phyloP scores from a whole-genome alignment of 306 rosid genomes.

The Castanospermum australe region DNA sequence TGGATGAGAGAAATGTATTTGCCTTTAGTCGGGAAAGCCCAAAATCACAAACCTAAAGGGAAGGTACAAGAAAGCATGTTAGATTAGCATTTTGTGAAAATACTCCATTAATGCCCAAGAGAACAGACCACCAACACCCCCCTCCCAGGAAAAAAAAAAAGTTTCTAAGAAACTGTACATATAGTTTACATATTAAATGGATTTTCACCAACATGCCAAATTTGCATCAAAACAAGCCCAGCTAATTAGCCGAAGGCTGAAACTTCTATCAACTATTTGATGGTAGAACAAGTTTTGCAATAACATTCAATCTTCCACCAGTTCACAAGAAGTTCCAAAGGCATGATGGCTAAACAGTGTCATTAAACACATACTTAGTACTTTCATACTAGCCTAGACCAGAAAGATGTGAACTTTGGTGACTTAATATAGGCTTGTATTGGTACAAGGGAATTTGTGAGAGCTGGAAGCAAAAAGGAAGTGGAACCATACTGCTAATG shows the following conservation, averaged over 20 bases:
- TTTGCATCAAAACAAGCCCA: not conserved
- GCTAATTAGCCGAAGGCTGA: not conserved
- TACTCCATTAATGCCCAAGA: not conserved
- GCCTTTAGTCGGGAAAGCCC: slow-evolving; percentile 91
- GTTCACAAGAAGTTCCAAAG: not conserved
- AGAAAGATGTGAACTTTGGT: not conserved
- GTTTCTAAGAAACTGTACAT: not conserved
- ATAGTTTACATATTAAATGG: not conserved
- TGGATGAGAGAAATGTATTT: slow-evolving; percentile 81
- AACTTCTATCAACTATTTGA: not conserved
- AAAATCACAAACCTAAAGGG: slow-evolving; percentile 75
- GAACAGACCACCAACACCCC: not conserved
- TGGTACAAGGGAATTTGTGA: not conserved
- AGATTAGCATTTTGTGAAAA: not conserved
- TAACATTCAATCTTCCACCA: not conserved
- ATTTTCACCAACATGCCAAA: not conserved
- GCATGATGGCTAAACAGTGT: not conserved
- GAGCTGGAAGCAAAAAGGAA: not conserved
- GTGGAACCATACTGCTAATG: not conserved
- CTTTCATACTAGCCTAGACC: not conserved
- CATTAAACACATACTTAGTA: not conserved
- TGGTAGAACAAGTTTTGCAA: not conserved
- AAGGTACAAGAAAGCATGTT: not conserved
- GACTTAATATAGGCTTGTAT: not conserved
- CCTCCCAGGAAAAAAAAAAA: not conserved